Conservation (phyloP, 129 eudicot species). For the Pittosporum tobira region DNA sequence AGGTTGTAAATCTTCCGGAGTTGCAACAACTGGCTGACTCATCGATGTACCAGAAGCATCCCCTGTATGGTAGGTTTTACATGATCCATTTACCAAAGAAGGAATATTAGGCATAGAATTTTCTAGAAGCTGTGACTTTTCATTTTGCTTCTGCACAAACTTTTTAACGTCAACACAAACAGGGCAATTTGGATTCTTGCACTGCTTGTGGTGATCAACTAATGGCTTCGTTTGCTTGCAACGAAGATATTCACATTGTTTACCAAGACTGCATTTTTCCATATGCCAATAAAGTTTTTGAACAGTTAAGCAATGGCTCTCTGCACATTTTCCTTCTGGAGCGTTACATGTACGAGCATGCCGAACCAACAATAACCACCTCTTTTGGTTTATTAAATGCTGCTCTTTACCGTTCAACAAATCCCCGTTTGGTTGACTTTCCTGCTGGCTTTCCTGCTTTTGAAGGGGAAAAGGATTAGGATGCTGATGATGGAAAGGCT, state of each 20-base stretch:
- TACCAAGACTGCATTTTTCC: slow-evolving; percentile 24
- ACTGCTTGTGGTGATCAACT: slow-evolving; percentile 38
- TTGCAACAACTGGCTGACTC: slow-evolving; percentile 25
- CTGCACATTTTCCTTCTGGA: slow-evolving; percentile 62
- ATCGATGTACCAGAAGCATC: slow-evolving; percentile 25
- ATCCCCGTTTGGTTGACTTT: slow-evolving; percentile 11
- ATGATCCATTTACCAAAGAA: slow-evolving; percentile 22
- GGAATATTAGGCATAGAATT: slow-evolving; percentile 31
- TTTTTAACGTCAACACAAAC: slow-evolving; percentile 64
- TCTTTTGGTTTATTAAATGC: slow-evolving; percentile 44
- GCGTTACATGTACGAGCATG: slow-evolving; percentile 70
- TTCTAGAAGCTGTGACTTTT: slow-evolving; percentile 18
- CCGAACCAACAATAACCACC: slow-evolving; percentile 67
- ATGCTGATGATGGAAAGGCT: slow-evolving; percentile 32
- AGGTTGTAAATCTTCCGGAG: slow-evolving; percentile 50
- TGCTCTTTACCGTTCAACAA: slow-evolving; percentile 23
- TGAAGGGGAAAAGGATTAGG: neutral
- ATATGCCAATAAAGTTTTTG: slow-evolving; percentile 63
- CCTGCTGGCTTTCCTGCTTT: neutral
- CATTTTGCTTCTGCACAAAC: slow-evolving; percentile 28
- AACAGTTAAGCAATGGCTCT: slow-evolving; percentile 35
- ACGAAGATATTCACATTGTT: slow-evolving; percentile 52
- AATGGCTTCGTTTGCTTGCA: slow-evolving; percentile 34
- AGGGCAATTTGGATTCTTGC: slow-evolving; percentile 58
- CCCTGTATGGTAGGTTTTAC: slow-evolving; percentile 20